Evolutionary conservation across 306 rosid species (phyloP).

Genomic region (Cucurbita pepo): DNA sequence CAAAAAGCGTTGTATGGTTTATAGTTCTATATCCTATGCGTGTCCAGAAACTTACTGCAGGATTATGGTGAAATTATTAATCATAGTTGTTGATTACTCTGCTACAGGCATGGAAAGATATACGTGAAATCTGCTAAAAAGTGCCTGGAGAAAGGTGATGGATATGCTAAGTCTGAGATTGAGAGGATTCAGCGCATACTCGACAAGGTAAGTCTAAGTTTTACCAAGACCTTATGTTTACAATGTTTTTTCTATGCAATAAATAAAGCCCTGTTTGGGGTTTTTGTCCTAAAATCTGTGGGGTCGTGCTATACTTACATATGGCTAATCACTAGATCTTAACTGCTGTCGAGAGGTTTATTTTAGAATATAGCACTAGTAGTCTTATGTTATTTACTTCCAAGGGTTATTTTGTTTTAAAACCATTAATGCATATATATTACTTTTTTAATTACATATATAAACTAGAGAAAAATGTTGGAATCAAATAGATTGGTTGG

Average conservation of each 20-base stretch:
- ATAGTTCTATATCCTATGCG: not conserved
- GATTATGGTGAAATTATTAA: not conserved
- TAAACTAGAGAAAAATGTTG: too few relatives aligned
- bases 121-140: slow-evolving; percentile 66
- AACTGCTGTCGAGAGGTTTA: not conserved
- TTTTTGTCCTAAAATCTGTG: not conserved
- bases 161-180: slow-evolving; percentile 64
- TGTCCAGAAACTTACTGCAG: not conserved
- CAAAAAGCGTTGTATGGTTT: not conserved
- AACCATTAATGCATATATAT: too few relatives aligned
- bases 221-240: not conserved
- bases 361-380: not conserved
- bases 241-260: not conserved
- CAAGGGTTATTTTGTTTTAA: too few relatives aligned
- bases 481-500: too few relatives aligned
- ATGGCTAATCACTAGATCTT: not conserved
- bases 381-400: too few relatives aligned
- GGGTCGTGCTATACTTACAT: not conserved
- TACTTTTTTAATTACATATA: too few relatives aligned
- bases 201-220: slow-evolving; percentile 31
- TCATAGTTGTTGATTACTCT: not conserved
- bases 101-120: slow-evolving; percentile 43
- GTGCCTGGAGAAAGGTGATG: slow-evolving; percentile 51
- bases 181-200: slow-evolving; percentile 67
- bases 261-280: not conserved